Conservation (phyloP, 2,329 filamentous ascomycete species). For the Fusarium guadeloupense region DNA sequence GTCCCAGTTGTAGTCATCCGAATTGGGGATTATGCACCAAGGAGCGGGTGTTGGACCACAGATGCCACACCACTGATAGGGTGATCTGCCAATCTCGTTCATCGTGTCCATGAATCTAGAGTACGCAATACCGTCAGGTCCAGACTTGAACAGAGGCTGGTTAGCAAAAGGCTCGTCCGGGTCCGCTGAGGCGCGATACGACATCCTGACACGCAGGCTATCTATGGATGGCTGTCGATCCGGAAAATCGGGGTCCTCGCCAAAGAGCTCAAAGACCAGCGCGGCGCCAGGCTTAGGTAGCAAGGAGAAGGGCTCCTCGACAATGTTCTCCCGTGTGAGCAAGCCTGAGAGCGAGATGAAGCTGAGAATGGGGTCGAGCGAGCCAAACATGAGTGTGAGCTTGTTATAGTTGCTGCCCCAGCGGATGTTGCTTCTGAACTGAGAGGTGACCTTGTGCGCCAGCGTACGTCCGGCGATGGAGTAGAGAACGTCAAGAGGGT, state of each 20-base stretch:
- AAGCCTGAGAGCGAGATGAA: slow-evolving; percentile 63
- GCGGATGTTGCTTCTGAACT: slow-evolving; percentile 55
- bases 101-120: slow-evolving; percentile 52
- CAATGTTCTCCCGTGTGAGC: slow-evolving; percentile 60
- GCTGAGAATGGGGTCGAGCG: slow-evolving; percentile 63
- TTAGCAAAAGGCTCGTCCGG: slow-evolving; percentile 46
- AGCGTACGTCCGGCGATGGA: slow-evolving; percentile 65
- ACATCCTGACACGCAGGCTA: slow-evolving; percentile 64
- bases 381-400: slow-evolving; percentile 64
- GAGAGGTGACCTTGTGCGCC: slow-evolving; percentile 54
- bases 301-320: slow-evolving; percentile 48
- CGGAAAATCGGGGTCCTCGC: slow-evolving; percentile 36
- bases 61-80: slow-evolving; percentile 55
- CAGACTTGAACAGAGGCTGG: slow-evolving; percentile 54
- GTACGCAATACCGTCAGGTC: slow-evolving; percentile 50
- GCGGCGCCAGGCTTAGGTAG: slow-evolving; percentile 75
- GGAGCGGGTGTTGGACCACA: slow-evolving; percentile 48
- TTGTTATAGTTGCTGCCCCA: slow-evolving; percentile 53
- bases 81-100: slow-evolving; percentile 46
- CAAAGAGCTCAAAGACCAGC: slow-evolving; percentile 76
- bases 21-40: slow-evolving; percentile 49
- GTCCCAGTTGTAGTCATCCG: background rate
- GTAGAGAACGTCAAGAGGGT: slow-evolving; percentile 50
- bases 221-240: slow-evolving; percentile 43
- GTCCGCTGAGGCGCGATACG: slow-evolving; percentile 62